Conservation (phyloP, 768 basidiomycete species). For the Auricularia cornea region DNA sequence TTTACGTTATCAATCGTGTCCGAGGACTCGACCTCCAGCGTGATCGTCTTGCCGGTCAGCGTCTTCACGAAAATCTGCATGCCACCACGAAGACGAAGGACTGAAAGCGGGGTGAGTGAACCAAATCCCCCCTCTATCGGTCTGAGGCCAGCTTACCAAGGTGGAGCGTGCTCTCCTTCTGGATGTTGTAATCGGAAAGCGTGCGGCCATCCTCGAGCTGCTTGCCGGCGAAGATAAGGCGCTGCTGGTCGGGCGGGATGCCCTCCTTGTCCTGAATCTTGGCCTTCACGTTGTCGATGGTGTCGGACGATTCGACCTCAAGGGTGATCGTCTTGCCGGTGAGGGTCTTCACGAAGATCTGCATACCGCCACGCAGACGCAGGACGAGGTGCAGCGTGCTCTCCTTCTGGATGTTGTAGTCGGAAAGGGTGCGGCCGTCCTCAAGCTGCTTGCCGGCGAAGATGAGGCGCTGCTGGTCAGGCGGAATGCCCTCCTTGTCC, state of each 20-base stretch:
- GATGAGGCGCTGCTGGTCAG: conserved; percentile 83
- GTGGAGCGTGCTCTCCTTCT: conserved; percentile 27
- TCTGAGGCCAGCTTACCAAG: too few relatives aligned
- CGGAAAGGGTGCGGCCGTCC: conserved; percentile 82
- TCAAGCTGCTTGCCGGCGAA: conserved; percentile 94
- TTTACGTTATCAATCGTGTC: conserved; percentile 75
- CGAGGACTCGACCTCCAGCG: conserved; percentile 64
- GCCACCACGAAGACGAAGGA: conserved; percentile 59
- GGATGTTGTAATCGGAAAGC: conserved; percentile 39
- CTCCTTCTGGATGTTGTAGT: conserved; percentile 80
- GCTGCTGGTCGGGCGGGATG: conserved; percentile 28
- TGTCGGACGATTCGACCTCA: conserved; percentile 27
- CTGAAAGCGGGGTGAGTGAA: too few relatives aligned
- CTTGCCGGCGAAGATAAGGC: conserved; percentile 40
- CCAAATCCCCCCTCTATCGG: too few relatives aligned
- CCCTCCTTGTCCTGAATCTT: conserved; percentile 12
- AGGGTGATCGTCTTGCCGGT: conserved; percentile 38
- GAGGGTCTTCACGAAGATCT: conserved; percentile 15
- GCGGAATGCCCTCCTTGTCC: conserved; percentile 85
- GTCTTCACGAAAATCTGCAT: conserved; percentile 72
- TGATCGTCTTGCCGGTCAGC: conserved; percentile 70
- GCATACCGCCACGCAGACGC: conserved; percentile 18
- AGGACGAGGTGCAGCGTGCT: conserved; percentile 56
- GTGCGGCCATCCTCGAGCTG: conserved; percentile 43
- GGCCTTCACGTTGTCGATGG: conserved; percentile 28